These are phyloP conservation scores for Gossypium mustelinum DNA, from an alignment of 345 rosid genomes.

Conservation along the genomic window DNA sequence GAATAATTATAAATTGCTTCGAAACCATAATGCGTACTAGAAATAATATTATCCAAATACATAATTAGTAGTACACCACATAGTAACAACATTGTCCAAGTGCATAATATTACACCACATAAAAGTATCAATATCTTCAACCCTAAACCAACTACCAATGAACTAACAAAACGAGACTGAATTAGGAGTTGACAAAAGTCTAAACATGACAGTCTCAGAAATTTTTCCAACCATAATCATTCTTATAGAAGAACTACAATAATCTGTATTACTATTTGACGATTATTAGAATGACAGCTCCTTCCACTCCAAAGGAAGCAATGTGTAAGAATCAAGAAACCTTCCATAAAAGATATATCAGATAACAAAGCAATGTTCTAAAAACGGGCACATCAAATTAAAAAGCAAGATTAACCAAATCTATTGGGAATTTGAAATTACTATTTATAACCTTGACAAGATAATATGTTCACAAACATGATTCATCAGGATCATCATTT, in stretches of 20 bases:
- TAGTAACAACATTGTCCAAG: too few relatives aligned
- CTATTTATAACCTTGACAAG: too few relatives aligned
- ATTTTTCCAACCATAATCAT: background rate
- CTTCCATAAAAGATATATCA: background rate
- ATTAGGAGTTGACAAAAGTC: background rate
- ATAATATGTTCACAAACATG: too few relatives aligned
- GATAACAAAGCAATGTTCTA: background rate
- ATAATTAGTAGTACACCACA: too few relatives aligned
- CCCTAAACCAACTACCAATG: background rate
- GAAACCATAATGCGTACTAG: too few relatives aligned
- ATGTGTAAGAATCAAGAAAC: background rate
- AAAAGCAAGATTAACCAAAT: background rate
- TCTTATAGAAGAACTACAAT: background rate
- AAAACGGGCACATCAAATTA: background rate
- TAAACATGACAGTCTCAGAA: background rate
- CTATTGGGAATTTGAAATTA: too few relatives aligned
- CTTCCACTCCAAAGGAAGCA: background rate
- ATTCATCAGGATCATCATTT: too few relatives aligned
- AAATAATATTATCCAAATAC: too few relatives aligned
- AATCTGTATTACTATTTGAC: background rate
- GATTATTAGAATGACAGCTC: too few relatives aligned
- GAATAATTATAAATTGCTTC: too few relatives aligned
- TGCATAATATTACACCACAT: too few relatives aligned
- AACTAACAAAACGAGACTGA: background rate
- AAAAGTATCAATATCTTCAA: too few relatives aligned